Evolutionary conservation across 345 rosid species (phyloP), one percentile per base, ranked within the genome.

Genomic region (Toxicodendron radicans): DNA sequence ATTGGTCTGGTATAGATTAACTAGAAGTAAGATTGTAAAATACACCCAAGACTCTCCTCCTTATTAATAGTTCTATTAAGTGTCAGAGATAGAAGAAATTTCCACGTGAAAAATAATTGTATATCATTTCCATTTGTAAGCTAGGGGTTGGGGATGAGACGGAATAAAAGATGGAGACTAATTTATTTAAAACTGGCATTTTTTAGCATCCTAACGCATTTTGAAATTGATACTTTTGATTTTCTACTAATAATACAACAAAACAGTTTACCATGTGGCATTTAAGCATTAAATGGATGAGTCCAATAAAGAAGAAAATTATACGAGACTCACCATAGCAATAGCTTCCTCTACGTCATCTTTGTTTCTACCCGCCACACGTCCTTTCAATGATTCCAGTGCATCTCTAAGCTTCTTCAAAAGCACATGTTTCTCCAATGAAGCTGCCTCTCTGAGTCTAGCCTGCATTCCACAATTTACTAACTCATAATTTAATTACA

Each of bases 401-500:
- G 95, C 97, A 87, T 93, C 98, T 76, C 98, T 84, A 67, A 96
- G 94, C 88, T 96, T 96, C 91, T 93, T 93, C 83, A 96, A 69
- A 79, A 96, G 94, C 72, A 96, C 95, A 87, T 96, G 99, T 68
- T 93, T 96, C 85, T 93, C 98, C 85, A 96, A 75, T 11, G 97
- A 96, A 65, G 94, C 95, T 76, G 93, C 98, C 80, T 90, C 97
- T 77, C 90, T 84, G 60, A 93, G 88, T 83, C 87, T 91, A 45
- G 97, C 97, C 98, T 96, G 97, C 80, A 85, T 67, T 64, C 74
- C 74, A 41, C 14, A 72, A 66, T 75, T 56, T 32, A 75, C 49
- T 32, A 57, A 33, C 70, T 75, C 73, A 70, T 27, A 60, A 57
- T 21, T 71, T 27, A 35, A 14, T 67, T 53, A 51, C 23, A 45